Base-by-base conservation (phyloP, 106 monocot genomes). In the Vanilla planifolia region DNA sequence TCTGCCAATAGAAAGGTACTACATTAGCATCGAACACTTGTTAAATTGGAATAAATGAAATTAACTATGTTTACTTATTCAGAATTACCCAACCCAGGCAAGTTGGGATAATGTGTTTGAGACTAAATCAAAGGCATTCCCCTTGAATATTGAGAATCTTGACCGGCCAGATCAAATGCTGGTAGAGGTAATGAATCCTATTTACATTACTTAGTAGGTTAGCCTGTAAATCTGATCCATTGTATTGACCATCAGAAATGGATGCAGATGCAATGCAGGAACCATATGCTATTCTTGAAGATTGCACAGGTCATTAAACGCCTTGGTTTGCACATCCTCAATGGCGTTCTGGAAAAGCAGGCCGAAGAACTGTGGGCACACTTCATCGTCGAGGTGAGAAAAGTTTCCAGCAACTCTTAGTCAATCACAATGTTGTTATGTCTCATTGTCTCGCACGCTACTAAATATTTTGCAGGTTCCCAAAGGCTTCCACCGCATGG, bases 91-190 rank as follows among this genome's bases (percentile, higher is more conserved):
- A 26, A 50, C 17, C 10, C 64, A 51, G 8, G 63, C 65, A 27
- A 80, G 50, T 23, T 65, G 67, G 71, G 73, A 51, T 14, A 71
- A 55, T 50, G 44, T 73, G 17, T 5, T 70, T 27, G 78, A 71
- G 36, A 59, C 26, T 33, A 51, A 76, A 63, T 59, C 68, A 3
- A 45, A 71, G 57, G 33, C 14, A 42, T 77, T 67, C 51, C 91
- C 91, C 3, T 60, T 98, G 7, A 71, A 77, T 64, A 69, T 84
- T 61, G 81, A 98, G 66, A 71, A 85, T 51, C 76, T 98, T 25
- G 74, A 82, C n/a, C 73, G 76, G 30, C 81, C 79, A 13, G 88
- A 88, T 3, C 83, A 92, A 17, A 67, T 98, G 60, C 91, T 98
- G 39, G 72, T 98, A 33, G 96, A 98, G 91, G 95, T 87, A 74